These are phyloP conservation scores for Phenoliferia sp. DNA, from an alignment of 1,284 basidiomycete species.

Conservation along the genomic window DNA sequence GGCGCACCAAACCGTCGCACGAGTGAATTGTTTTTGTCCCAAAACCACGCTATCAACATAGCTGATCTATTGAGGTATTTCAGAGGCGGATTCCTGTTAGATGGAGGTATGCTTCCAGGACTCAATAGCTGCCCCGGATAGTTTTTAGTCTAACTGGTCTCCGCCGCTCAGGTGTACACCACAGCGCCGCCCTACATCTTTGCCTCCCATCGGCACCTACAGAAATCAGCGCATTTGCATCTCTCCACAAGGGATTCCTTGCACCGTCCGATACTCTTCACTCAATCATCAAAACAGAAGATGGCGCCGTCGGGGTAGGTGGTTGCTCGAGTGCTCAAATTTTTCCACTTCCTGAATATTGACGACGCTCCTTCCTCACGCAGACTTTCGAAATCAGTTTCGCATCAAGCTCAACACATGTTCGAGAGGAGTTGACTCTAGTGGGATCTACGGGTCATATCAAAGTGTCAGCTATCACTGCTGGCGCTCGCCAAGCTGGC, in stretches of 20 bases:
- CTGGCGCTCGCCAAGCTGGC: neutral
- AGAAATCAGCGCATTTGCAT: neutral
- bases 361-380: neutral
- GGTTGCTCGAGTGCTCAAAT: too few species aligned
- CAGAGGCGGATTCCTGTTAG: neutral
- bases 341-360: neutral
- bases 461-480: neutral
- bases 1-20: neutral
- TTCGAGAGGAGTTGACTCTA: neutral
- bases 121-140: neutral
- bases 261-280: neutral
- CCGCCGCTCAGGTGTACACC: constrained; percentile 3
- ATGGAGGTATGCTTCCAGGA: neutral
- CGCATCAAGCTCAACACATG: neutral
- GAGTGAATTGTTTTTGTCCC: too few species aligned
- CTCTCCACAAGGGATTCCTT: neutral
- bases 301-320: neutral
- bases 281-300: neutral
- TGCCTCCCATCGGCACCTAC: neutral
- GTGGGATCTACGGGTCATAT: neutral
- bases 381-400: constrained; percentile 2
- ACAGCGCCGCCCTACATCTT: neutral
- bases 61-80: neutral
- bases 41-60: neutral
- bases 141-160: too few species aligned